phyloP scores from a whole-genome alignment of 805 yeast genomes.

The Saccharomyces mikatae region DNA sequence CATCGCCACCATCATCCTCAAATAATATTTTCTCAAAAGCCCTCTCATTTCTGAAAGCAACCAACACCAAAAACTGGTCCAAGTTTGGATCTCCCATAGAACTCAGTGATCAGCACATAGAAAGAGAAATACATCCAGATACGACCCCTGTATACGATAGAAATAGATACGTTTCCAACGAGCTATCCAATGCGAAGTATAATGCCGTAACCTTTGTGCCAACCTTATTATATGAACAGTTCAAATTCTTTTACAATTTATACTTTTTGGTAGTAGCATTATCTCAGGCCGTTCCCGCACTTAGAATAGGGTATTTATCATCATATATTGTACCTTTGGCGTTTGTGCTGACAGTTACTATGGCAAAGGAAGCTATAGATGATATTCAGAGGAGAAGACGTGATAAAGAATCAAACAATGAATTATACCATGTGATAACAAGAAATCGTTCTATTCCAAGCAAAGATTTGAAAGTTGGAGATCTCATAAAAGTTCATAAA shows the following conservation, averaged over 20 bases:
- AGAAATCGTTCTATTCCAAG: conserved; percentile 39
- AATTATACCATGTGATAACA: conserved; percentile 64
- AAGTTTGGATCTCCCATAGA: not conserved
- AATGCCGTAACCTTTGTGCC: conserved; percentile 84
- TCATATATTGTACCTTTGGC: conserved; percentile 91
- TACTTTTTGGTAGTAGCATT: conserved; percentile 89
- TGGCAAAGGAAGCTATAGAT: conserved; percentile 92
- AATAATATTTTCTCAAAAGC: not conserved
- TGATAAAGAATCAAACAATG: conserved; percentile 82
- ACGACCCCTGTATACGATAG: conserved; percentile 32
- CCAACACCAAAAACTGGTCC: conserved; percentile 7
- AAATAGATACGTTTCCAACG: conserved; percentile 51
- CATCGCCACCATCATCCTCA: conserved; percentile 1
- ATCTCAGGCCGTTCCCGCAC: conserved; percentile 82
- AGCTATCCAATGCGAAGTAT: conserved; percentile 90
- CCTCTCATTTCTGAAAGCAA: conserved; percentile 26
- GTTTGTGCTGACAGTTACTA: conserved; percentile 84
- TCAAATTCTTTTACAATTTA: conserved; percentile 90
- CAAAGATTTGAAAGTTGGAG: conserved; percentile 74
- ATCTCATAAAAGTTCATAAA: conserved; percentile 68
- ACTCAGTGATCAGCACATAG: conserved; percentile 27
- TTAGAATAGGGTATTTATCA: conserved; percentile 87
- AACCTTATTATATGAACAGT: conserved; percentile 83
- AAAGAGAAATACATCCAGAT: conserved; percentile 38
- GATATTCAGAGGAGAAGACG: conserved; percentile 86